Evolutionary conservation across 1,284 basidiomycete species (phyloP), one percentile per base, ranked within the genome.

Genomic region (Rugosomyces carneus): DNA sequence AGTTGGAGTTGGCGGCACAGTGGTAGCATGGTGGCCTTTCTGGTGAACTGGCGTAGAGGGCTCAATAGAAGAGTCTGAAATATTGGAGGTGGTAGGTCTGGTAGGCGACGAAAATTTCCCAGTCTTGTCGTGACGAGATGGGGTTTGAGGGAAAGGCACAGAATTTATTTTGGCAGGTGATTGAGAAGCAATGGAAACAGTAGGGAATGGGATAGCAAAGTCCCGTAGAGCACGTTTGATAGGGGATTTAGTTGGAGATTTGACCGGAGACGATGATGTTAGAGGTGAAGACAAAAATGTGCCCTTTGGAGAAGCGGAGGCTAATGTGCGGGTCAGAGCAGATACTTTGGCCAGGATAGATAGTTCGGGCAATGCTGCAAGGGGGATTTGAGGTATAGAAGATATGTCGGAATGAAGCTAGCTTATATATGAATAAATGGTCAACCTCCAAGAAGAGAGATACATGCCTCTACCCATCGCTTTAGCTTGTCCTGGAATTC

Each of bases 241-340:
- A 29, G 74, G 76, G 42, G 75, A 77, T 51, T 64, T 71, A 42
- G 66, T 65, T 40, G 60, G 62, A 20, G 59, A 65, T 47, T 52
- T 45, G 26, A 57, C 55, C 10, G 69, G 68, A 9, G 69, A 70
- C 26, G 71, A 64, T 9, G 82, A 76, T 35, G 71, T 69, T 47
- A 60, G 66, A 49, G 68, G 70, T 53, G 62, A 73, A 50, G 63
- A 69, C 54, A 59, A 67, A 52, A 65, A 55, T 0, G 66, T 55
- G 37, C 71, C 70, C 57, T 84, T 86, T 21, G 86, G 84, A 43
- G 85, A 88, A 13, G 78, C 72, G 40, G 84, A 81, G 18, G 81
- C 82, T 44, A 89, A 72, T 13, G 75, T 73, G 16, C 78, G 76
- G 5, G 85, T 87, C 37, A 89, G 68, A 35, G 76, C 72, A 21